A percentile compares a stretch with the other conserved stretches of the same genome.
These are phyloP conservation scores for Phoma herbarum DNA, from an alignment of 2,329 filamentous ascomycete genomes.

Conservation along the genomic window DNA sequence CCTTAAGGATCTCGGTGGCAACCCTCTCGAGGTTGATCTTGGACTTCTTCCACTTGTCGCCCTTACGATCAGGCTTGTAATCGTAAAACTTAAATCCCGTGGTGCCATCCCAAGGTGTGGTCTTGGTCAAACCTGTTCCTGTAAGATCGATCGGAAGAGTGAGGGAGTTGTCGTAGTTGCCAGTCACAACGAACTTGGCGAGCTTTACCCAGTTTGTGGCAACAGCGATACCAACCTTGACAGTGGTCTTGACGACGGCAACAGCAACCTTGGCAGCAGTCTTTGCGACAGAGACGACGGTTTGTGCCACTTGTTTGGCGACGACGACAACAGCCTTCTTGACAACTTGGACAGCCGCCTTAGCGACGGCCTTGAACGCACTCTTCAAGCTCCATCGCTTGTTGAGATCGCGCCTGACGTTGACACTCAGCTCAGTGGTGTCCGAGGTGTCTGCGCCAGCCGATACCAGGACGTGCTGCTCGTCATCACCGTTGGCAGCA, in stretches of 20 bases:
- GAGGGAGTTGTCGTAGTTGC: conserved; percentile 18
- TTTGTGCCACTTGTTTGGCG: conserved; percentile 9
- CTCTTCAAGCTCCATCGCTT: conserved; percentile 17
- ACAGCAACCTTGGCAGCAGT: conserved; percentile 14
- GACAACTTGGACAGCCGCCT: conserved; percentile 6
- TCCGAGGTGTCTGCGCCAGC: conserved; percentile 6
- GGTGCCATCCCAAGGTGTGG: conserved; percentile 18
- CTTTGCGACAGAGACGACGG: conserved; percentile 13
- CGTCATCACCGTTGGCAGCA: conserved; percentile 13
- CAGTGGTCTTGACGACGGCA: conserved; percentile 13
- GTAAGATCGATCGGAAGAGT: conserved; percentile 15
- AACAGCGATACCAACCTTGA: conserved; percentile 13
- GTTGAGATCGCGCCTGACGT: conserved; percentile 5
- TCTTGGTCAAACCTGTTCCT: conserved; percentile 8
- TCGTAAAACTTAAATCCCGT: conserved; percentile 22
- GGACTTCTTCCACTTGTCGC: conserved; percentile 14
- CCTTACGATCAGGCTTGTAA: conserved; percentile 14
- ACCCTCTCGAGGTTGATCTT: conserved; percentile 16
- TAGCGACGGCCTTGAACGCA: conserved; percentile 1
- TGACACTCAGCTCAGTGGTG: neutral
- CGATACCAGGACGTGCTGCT: conserved; percentile 13
- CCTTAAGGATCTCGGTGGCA: conserved; percentile 9
- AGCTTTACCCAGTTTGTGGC: conserved; percentile 12
- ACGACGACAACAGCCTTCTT: conserved; percentile 8
- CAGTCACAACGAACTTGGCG: conserved; percentile 7